These are phyloP conservation scores for Xylariaceae sp. DNA, from an alignment of 2,329 filamentous ascomycete genomes.

Conservation along the genomic window DNA sequence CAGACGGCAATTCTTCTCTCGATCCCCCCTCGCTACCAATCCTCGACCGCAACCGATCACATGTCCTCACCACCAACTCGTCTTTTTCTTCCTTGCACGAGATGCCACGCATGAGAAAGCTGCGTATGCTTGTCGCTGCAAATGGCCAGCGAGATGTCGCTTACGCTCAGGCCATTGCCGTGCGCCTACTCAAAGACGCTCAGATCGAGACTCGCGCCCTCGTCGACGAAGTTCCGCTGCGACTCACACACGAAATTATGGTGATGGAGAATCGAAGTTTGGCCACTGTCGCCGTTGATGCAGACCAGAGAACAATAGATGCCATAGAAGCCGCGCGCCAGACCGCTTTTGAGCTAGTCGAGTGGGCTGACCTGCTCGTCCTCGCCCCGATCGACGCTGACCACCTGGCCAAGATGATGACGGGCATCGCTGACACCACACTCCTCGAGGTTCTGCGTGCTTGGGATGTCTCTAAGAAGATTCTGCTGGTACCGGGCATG, in stretches of 20 bases:
- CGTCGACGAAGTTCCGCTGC: constrained; percentile 68
- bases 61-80: constrained; percentile 32
- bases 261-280: constrained; percentile 62
- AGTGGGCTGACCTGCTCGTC: constrained; percentile 88
- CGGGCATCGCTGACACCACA: constrained; percentile 80
- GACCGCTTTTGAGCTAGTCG: constrained; percentile 71
- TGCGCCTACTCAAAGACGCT: constrained; percentile 69
- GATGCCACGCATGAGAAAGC: constrained; percentile 51
- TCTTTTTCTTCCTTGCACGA: constrained; percentile 46
- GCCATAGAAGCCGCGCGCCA: constrained; percentile 59
- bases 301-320: constrained; percentile 43
- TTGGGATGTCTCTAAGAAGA: constrained; percentile 86
- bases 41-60: constrained; percentile 6
- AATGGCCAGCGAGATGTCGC: constrained; percentile 69
- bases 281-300: constrained; percentile 42
- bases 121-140: constrained; percentile 68
- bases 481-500: constrained; percentile 88
- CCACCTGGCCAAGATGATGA: constrained; percentile 84
- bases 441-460: constrained; percentile 81
- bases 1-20: constrained; percentile 10
- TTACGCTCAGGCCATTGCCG: constrained; percentile 69
- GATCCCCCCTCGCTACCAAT: constrained; percentile 6
- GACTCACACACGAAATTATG: constrained; percentile 67
- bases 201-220: constrained; percentile 67
- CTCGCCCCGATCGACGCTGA: constrained; percentile 86